These are phyloP conservation scores for Stipa capillata DNA, from an alignment of 176 grass and related monocot species.

Conservation along the genomic window DNA sequence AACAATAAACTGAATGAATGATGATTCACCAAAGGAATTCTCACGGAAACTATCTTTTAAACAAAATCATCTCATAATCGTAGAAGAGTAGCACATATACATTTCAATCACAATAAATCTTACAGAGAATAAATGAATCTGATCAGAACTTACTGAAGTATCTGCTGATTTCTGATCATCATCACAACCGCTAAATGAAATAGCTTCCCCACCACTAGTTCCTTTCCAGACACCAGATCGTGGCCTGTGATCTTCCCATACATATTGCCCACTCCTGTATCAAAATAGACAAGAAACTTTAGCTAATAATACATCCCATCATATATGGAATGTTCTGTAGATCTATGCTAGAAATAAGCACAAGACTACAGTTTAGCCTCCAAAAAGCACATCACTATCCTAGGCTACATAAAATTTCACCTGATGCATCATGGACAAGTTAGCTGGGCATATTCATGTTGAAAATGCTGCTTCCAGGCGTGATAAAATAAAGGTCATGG, in stretches of 20 bases:
- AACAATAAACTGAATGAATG: neutral
- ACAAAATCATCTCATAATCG: neutral
- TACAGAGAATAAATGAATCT: neutral
- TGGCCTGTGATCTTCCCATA: conserved; percentile 94
- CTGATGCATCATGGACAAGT: neutral
- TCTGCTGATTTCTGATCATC: conserved; percentile 95
- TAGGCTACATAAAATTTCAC: neutral
- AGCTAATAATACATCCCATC: neutral
- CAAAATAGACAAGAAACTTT: conserved; percentile 10
- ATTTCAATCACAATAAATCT: neutral
- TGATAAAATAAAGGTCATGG: neutral
- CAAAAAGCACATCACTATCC: neutral
- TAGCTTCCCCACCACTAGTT: conserved; percentile 84
- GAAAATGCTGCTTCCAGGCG: neutral
- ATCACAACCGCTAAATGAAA: conserved; percentile 97
- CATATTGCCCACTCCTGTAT: conserved; percentile 72
- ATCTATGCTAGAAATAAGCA: conserved; percentile 9
- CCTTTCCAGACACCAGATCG: conserved; percentile 96
- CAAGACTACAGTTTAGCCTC: neutral
- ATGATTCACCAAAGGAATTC: neutral
- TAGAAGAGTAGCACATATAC: neutral
- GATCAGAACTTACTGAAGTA: conserved; percentile 64
- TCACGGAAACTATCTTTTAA: neutral
- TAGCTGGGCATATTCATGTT: neutral
- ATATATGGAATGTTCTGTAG: neutral